Base-by-base conservation (phyloP, 805 yeast species). In the Saccharomycopsis malanga region DNA sequence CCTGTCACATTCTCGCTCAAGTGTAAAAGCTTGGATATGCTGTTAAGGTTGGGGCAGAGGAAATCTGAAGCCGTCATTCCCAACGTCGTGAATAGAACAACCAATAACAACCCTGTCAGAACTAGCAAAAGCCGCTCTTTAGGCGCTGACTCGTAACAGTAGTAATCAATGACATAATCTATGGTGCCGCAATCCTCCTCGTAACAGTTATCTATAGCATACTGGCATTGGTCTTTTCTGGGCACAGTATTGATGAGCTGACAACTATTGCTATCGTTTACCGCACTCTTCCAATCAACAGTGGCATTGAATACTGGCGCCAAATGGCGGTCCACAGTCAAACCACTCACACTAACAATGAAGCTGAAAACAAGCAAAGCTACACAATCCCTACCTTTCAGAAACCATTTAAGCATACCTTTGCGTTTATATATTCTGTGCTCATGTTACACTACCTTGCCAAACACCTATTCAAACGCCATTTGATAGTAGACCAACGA, bases 61-160 rank as follows among this genome's bases (percentile, higher is more conserved):
- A 73, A 86, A 60, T 84, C 88, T 2, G 91, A 81, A 0, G 97
- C 94, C 1, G 93, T 76, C 7, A 82, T 61, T 0, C 95, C 96
- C 46, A 91, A 69, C 0, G 78, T 65, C 23, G 77, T 64, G 55
- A 88, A 84, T 21, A 81, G 62, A 2, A 72, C 55, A 1, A 71
- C 46, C 32, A 72, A 57, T 54, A 64, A 58, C 17, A 58, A 14
- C 4, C 55, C 46, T 20, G 60, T 27, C 14, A 22, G 10, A 5
- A 34, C 12, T 14, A 46, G 21, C 2, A 46, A 29, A 20, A 17
- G 12, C 18, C 14, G 24, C 12, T 40, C 24, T 35, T 34, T 27
- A 4, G 23, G 12, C 14, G 14, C 4, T n/a, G 52, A 49, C 14
- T 9, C 23, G 15, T 22, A 17, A 52, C 66, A 62, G 49, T 62